Evolutionary conservation across 208 protist genomes (phyloP).

Genomic region (Trypanosoma vivax): DNA sequence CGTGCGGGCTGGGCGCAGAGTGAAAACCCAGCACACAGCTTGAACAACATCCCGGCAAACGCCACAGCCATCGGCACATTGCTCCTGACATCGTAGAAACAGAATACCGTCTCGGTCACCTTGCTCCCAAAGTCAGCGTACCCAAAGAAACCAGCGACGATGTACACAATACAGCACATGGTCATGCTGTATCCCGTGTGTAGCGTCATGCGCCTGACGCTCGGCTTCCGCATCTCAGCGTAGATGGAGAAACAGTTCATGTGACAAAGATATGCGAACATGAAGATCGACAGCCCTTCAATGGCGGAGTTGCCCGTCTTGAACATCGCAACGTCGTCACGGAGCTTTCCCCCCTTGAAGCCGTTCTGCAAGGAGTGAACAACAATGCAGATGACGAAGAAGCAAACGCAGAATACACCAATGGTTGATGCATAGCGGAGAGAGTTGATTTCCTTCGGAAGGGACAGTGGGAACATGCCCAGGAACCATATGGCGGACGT

Average conservation of each 20-base stretch:
- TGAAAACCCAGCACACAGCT: slow-evolving; percentile 54
- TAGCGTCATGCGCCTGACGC: slow-evolving; percentile 25
- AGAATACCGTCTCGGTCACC: slow-evolving; percentile 27
- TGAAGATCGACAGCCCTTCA: slow-evolving; percentile 22
- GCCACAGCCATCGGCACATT: slow-evolving; percentile 37
- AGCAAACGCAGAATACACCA: slow-evolving; percentile 20
- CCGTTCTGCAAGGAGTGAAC: slow-evolving; percentile 15
- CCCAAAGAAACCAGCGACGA: slow-evolving; percentile 69
- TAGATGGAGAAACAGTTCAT: slow-evolving; percentile 30
- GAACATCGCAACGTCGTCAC: slow-evolving; percentile 7
- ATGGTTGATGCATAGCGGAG: slow-evolving; percentile 26
- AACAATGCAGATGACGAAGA: slow-evolving; percentile 25
- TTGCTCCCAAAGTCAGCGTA: slow-evolving; percentile 69
- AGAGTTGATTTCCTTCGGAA: slow-evolving; percentile 33
- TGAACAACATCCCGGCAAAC: slow-evolving; percentile 51
- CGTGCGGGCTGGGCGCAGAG: slow-evolving; percentile 57
- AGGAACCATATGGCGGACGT: slow-evolving; percentile 21
- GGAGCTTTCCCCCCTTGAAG: slow-evolving; percentile 3
- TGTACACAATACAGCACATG: slow-evolving; percentile 66
- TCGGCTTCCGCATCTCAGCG: slow-evolving; percentile 17
- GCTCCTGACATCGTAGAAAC: slow-evolving; percentile 43
- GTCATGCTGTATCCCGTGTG: slow-evolving; percentile 20
- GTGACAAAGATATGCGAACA: slow-evolving; percentile 36
- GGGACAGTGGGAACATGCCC: slow-evolving; percentile 30
- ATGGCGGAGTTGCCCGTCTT: slow-evolving; percentile 13